Base-by-base conservation (phyloP, 495 filamentous ascomycete genomes). In the Aspergillus ellipticus region DNA sequence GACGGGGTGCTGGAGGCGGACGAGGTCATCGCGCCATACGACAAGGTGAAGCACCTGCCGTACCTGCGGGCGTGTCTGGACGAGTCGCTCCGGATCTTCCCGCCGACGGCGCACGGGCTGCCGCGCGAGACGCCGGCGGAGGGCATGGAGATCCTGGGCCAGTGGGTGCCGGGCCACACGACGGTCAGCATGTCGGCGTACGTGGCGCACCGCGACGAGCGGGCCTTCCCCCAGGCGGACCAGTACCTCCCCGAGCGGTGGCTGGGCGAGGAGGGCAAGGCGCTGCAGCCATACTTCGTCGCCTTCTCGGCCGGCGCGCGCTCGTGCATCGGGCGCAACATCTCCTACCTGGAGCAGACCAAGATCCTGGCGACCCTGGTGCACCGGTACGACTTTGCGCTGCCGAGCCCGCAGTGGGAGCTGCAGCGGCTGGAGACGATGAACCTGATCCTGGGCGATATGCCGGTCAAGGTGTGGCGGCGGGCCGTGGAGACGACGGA, bases 31-130 rank as follows among this genome's bases (percentile, higher is more conserved):
- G 75, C 71, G 2, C 63, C 69, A 10, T 78, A 76, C 55, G 74
- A 75, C 22, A 78, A 76, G 49, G 62, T 79, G 19, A 75, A 72
- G 31, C 59, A 68, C 42, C 57, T 74, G 41, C 71, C 73, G 10
- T 77, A 72, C 52, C 70, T 79, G 13, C 69, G 69, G 16, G 75
- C 76, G 24, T 76, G 71, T 49, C 61, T 81, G 13, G 73, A 82
- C 52, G 79, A 83, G 59, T 64, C 71, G 3, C 55, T 82, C 26
- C 71, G 77, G 6, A 63, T 81, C 20, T 67, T 71, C 56, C 75
- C 78, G 2, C 66, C 75, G 4, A 67, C 66, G 2, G 63, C 72
- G 6, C 65, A 67, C 20, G 67, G 60, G 10, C 61, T 70, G 9
- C 76, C 67, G 49, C 70, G 77, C 20, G 53, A 68, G 19, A 74